Conservation (phyloP, 1,284 basidiomycete genomes). For the Trichosporon inkin region DNA sequence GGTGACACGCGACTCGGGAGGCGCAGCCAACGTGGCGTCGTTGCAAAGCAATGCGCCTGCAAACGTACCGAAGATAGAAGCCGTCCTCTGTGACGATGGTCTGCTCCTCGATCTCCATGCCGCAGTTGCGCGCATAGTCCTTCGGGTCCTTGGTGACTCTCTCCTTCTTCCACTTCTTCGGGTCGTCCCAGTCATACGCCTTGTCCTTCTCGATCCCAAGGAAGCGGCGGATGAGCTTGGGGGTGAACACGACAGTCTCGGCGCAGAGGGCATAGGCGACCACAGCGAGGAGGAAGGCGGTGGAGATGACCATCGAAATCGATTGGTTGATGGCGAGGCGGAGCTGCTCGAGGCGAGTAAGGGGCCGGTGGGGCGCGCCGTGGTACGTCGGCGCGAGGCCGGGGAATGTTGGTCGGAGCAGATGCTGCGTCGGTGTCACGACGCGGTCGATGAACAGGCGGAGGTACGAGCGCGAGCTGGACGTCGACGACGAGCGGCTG, state of each 20-base stretch:
- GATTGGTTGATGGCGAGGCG: conserved; percentile 53
- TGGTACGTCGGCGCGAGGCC: conserved; percentile 48
- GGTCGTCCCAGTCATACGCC: conserved; percentile 56
- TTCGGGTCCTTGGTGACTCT: conserved; percentile 56
- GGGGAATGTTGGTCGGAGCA: conserved; percentile 49
- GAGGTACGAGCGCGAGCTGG: conserved; percentile 26
- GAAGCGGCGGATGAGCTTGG: conserved; percentile 18
- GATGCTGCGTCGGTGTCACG: conserved; percentile 46
- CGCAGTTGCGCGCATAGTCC: conserved; percentile 58
- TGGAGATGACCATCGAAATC: conserved; percentile 54
- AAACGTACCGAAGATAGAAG: conserved; percentile 53
- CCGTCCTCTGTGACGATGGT: conserved; percentile 60
- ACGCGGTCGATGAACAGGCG: conserved; percentile 49
- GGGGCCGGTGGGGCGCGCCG: conserved; percentile 37
- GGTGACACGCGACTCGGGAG: too few species aligned
- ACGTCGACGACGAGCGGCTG: conserved; percentile 32
- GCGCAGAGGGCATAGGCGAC: conserved; percentile 49
- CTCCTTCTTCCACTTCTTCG: conserved; percentile 53
- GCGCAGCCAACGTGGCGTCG: too few species aligned
- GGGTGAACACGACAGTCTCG: conserved; percentile 38
- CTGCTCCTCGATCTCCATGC: conserved; percentile 59
- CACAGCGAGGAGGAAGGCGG: conserved; percentile 54
- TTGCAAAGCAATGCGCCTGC: not conserved
- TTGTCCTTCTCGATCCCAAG: not conserved
- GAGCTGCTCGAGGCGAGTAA: conserved; percentile 35